phyloP scores from a whole-genome alignment of 139 green algal species.

The Mesotaenium endlicherianum region DNA sequence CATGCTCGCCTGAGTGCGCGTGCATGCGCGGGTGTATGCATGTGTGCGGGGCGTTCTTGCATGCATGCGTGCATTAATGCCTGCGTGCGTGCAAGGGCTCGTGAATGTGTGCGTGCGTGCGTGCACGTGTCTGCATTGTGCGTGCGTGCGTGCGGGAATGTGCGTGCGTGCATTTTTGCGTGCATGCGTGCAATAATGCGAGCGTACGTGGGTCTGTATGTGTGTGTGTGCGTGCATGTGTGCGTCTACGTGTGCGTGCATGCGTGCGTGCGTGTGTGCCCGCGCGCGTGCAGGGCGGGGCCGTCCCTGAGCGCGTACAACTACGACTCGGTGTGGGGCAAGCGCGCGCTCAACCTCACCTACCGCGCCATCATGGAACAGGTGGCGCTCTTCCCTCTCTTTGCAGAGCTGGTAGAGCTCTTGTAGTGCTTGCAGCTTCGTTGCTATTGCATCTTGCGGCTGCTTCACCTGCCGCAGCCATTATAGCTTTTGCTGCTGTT shows the following conservation, averaged over 20 bases:
- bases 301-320: conserved; percentile 59
- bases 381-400: conserved; percentile 23
- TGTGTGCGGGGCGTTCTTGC: neutral
- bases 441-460: neutral
- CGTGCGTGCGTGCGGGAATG: neutral
- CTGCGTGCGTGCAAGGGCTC: neutral
- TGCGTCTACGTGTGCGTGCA: no score
- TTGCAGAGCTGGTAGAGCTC: no score
- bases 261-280: no score
- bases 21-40: neutral
- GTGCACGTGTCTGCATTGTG: neutral
- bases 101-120: neutral
- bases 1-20: neutral
- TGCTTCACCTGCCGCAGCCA: no score
- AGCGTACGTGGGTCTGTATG: no score
- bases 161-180: neutral
- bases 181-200: no score
- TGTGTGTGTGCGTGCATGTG: no score
- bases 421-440: no score
- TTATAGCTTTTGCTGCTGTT: no score
- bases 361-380: conserved; percentile 58
- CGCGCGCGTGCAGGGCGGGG: conserved; percentile 5
- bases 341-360: conserved; percentile 58
- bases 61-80: neutral
- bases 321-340: conserved; percentile 63